Conservation (phyloP, 169 alveolate genomes). For the Cryptosporidium viatorum region DNA sequence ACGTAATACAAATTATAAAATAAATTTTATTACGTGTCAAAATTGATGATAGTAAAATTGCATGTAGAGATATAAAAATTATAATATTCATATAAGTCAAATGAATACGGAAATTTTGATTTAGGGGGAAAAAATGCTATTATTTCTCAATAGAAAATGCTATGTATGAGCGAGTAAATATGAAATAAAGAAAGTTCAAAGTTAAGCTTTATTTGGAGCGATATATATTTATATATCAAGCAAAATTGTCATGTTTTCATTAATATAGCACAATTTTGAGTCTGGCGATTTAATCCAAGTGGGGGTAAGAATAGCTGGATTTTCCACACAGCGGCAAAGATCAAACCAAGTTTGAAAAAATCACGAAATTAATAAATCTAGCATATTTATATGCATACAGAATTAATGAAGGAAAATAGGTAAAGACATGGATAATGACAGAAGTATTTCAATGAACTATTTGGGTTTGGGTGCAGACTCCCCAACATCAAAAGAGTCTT, state of each 20-base stretch:
- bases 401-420: slow-evolving; percentile 4
- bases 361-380: background rate
- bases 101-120: too few species aligned
- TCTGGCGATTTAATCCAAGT: background rate
- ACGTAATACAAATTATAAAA: too few species aligned
- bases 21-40: too few species aligned
- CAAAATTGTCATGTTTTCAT: background rate
- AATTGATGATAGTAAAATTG: too few species aligned
- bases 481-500: background rate
- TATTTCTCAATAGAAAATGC: too few species aligned
- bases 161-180: background rate
- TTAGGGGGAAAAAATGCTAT: too few species aligned
- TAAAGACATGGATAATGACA: slow-evolving; percentile 64
- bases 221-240: background rate
- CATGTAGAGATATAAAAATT: background rate
- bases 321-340: slow-evolving; percentile 14
- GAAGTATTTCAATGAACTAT: slow-evolving; percentile 7
- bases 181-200: background rate
- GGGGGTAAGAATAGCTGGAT: background rate
- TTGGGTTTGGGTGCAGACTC: slow-evolving; percentile 13
- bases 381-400: background rate
- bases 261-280: background rate
- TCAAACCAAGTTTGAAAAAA: background rate
- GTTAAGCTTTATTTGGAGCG: background rate
- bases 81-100: too few species aligned